Evolutionary conservation across 2,329 filamentous ascomycete genomes (phyloP).

Genomic region (Cladosporium austrohemisphaericum): DNA sequence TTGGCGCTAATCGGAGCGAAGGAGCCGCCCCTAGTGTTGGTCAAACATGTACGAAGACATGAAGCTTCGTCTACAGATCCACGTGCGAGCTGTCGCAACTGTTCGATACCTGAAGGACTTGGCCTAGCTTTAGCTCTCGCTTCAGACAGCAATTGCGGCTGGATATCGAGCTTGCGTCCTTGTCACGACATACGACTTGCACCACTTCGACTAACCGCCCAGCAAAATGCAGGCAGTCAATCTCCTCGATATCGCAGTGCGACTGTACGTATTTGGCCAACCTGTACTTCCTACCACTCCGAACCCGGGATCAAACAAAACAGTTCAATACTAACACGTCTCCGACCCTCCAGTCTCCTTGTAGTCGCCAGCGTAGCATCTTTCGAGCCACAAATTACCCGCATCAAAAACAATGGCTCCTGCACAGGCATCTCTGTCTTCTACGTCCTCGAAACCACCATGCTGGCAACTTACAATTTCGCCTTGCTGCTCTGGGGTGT

Average conservation of each 20-base stretch:
- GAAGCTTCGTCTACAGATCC: too few relatives aligned
- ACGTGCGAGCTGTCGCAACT: neutral
- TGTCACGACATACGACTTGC: neutral
- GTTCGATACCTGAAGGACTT: neutral
- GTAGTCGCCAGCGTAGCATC: neutral
- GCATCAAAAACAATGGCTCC: neutral
- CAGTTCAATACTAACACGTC: too few relatives aligned
- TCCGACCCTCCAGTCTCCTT: neutral
- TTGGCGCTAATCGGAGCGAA: neutral
- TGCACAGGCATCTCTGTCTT: constrained; percentile 1
- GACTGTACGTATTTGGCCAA: neutral
- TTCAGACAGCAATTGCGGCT: neutral
- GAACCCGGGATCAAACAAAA: too few relatives aligned
- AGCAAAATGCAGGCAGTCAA: neutral
- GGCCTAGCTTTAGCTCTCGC: neutral
- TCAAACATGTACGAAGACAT: neutral
- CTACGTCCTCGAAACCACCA: neutral
- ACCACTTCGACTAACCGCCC: neutral
- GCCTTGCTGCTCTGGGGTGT: neutral
- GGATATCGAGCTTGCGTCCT: neutral
- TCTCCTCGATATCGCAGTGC: neutral
- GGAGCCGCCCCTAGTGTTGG: neutral
- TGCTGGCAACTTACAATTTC: constrained; percentile 3
- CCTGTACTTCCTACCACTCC: too few relatives aligned
- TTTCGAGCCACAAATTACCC: constrained; percentile 4